Evolutionary conservation across 1,284 basidiomycete species (phyloP), one percentile per base, ranked within the genome.

Genomic region (Naganishia sp.): DNA sequence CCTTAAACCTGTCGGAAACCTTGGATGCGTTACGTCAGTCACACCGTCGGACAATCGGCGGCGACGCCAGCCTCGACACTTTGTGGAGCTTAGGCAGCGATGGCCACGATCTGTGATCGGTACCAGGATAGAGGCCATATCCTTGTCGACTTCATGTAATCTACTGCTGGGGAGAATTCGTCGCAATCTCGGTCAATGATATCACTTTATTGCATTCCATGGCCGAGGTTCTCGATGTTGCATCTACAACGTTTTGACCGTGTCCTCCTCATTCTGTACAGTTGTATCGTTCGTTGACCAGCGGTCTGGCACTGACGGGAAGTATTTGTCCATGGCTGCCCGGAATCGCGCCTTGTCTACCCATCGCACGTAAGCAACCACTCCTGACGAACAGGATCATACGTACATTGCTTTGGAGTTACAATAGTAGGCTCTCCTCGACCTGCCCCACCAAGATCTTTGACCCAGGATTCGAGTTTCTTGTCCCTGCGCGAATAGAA

Each of bases 381-480:
- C 28, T 32, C 6, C 31, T 18, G 23, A 49, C 13, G 45, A 23
- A 31, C 18, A n/a, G 17, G 49, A 21, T 15, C 60, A 11, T 0
- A 71, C 73, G 71, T 53, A 77, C 77, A 79, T 73, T 80, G 79
- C 62, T 80, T 78, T 0, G 82, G 82, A 3, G 92, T 93, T 31
- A 97, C 89, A 73, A 96, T 94, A 0, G 94, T 96, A 0, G 93
- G 93, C 70, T 94, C 92, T 23, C 91, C 90, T 72, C 86, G 88
- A 42, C 87, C 87, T 52, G 83, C 87, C 60, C 83, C 83, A 63
- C 92, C 91, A 21, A 97, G 83, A 74, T 98, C 95, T 76, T 98
- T 99, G 55, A 98, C 92, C 89, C 93, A 95, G 71, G 88, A 95
- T 80, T 99, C 95, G 31, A 98, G 83, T 73, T 94, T 94, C 83